Evolutionary conservation across 352 stramenopile genomes (phyloP).

Genomic region (Phytophthora agathidicida): DNA sequence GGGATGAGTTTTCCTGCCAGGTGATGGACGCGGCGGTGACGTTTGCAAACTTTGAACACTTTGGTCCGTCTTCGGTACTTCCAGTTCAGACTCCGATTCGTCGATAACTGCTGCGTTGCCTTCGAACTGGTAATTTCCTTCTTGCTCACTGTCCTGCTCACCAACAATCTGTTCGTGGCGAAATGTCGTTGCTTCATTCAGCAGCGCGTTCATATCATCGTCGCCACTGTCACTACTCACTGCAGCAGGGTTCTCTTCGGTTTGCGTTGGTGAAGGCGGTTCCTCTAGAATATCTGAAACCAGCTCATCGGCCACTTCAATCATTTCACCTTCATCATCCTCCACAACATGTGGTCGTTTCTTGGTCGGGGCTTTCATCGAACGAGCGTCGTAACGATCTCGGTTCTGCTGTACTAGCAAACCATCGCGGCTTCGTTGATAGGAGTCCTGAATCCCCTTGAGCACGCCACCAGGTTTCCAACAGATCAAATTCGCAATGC

Average conservation of each 20-base stretch:
- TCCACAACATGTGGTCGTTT: slow-evolving; percentile 45
- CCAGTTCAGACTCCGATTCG: slow-evolving; percentile 18
- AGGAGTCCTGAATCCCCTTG: slow-evolving; percentile 78
- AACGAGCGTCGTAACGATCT: slow-evolving; percentile 47
- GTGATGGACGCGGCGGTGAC: slow-evolving; percentile 1
- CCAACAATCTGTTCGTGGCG: slow-evolving; percentile 40
- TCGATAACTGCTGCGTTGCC: slow-evolving; percentile 1
- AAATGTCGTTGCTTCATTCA: slow-evolving; percentile 37
- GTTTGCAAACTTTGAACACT: neutral
- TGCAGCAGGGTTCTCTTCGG: slow-evolving; percentile 12
- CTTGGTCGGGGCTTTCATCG: slow-evolving; percentile 36
- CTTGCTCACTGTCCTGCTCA: slow-evolving; percentile 29
- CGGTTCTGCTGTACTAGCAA: slow-evolving; percentile 64
- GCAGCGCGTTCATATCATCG: slow-evolving; percentile 30
- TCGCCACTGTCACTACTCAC: slow-evolving; percentile 34
- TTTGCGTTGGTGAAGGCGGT: neutral
- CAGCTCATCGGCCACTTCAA: slow-evolving; percentile 44
- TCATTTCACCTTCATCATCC: slow-evolving; percentile 44
- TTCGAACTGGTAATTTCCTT: slow-evolving; percentile 15
- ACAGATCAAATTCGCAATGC: slow-evolving; percentile 75
- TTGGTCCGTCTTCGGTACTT: slow-evolving; percentile 4
- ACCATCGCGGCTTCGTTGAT: slow-evolving; percentile 56
- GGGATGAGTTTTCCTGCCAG: slow-evolving; percentile 8
- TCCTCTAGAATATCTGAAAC: slow-evolving; percentile 41
- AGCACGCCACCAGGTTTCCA: slow-evolving; percentile 78